Conservation (phyloP, 2,329 filamentous ascomycete genomes). For the Fusarium agapanthi region DNA sequence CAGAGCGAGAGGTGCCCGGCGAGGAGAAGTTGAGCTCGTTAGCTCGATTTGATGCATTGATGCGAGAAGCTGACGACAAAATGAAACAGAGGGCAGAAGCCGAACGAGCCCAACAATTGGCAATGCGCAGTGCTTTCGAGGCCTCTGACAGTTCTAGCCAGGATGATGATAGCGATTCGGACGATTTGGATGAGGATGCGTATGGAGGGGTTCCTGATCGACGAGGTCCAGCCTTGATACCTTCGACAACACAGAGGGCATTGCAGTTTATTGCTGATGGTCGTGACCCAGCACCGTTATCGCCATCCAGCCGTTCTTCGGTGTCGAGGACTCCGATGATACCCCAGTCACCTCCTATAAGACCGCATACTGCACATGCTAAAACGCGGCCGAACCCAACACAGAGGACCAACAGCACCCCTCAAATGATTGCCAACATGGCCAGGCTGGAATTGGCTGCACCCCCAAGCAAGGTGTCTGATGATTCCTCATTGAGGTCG, state of each 20-base stretch:
- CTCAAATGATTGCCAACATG: slow-evolving; percentile 51
- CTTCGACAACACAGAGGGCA: slow-evolving; percentile 58
- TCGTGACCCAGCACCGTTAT: slow-evolving; percentile 46
- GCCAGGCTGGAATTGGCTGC: slow-evolving; percentile 35
- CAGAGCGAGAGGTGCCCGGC: slow-evolving; percentile 61
- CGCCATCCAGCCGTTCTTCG: slow-evolving; percentile 47
- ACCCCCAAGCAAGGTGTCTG: slow-evolving; percentile 40
- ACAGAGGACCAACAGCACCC: slow-evolving; percentile 59
- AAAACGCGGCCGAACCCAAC: slow-evolving; percentile 55
- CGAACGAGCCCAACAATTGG: slow-evolving; percentile 45
- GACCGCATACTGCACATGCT: slow-evolving; percentile 65
- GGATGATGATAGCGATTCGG: slow-evolving; percentile 49
- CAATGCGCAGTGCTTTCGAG: slow-evolving; percentile 61
- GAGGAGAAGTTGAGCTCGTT: slow-evolving; percentile 72
- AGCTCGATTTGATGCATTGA: slow-evolving; percentile 71
- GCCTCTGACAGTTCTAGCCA: slow-evolving; percentile 58
- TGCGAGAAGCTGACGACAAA: slow-evolving; percentile 67
- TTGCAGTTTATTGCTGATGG: slow-evolving; percentile 60
- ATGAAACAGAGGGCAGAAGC: slow-evolving; percentile 52
- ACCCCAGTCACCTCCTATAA: slow-evolving; percentile 43
- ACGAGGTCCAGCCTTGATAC: slow-evolving; percentile 49
- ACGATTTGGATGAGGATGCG: slow-evolving; percentile 53
- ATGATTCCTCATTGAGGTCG: slow-evolving; percentile 46
- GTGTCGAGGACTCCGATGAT: slow-evolving; percentile 40
- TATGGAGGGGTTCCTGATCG: slow-evolving; percentile 50